A percentile compares a stretch with the other conserved stretches of the same genome.
phyloP scores from a whole-genome alignment of 1,284 basidiomycete genomes.

The Apiotrichum mycotoxinovorans region DNA sequence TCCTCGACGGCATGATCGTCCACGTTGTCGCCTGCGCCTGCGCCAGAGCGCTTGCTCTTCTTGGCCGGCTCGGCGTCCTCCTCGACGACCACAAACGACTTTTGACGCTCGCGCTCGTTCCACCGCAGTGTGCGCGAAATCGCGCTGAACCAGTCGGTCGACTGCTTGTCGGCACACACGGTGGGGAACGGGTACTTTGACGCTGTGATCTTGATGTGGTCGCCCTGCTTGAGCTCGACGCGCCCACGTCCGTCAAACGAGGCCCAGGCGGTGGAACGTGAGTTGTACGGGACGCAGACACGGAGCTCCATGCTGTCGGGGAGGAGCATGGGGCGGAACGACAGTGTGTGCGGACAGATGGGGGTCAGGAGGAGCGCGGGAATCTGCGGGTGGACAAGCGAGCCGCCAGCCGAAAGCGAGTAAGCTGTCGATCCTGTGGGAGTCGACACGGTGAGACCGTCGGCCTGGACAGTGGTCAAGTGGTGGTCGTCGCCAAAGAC shows the following conservation, averaged over 20 bases:
- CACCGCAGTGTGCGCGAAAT: conserved; percentile 95
- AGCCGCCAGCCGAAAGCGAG: conserved; percentile 96
- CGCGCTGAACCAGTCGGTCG: conserved; percentile 96
- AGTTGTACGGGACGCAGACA: conserved; percentile 98
- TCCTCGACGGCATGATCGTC: conserved; percentile 55
- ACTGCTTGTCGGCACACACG: conserved; percentile 94
- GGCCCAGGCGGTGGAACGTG: conserved; percentile 96
- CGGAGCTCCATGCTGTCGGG: conserved; percentile 98
- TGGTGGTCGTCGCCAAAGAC: conserved; percentile 99
- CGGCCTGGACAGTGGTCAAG: conserved; percentile 98
- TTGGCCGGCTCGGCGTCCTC: conserved; percentile 55
- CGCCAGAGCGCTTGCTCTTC: neutral
- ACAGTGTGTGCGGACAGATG: conserved; percentile 97
- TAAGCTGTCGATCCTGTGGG: conserved; percentile 98
- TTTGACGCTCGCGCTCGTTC: conserved; percentile 96
- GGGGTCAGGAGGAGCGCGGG: conserved; percentile 95
- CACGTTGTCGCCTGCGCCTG: conserved; percentile 52
- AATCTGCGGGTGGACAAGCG: conserved; percentile 95
- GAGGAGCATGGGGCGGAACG: conserved; percentile 96
- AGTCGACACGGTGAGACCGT: conserved; percentile 92
- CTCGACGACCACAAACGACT: conserved; percentile 96
- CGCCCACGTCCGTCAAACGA: conserved; percentile 96
- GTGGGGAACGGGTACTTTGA: conserved; percentile 99
- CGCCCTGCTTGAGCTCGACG: conserved; percentile 94
- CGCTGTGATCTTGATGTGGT: conserved; percentile 98